Evolutionary conservation across 306 rosid species (phyloP), one percentile per base, ranked within the genome.

Genomic region (Fragaria vesca): DNA sequence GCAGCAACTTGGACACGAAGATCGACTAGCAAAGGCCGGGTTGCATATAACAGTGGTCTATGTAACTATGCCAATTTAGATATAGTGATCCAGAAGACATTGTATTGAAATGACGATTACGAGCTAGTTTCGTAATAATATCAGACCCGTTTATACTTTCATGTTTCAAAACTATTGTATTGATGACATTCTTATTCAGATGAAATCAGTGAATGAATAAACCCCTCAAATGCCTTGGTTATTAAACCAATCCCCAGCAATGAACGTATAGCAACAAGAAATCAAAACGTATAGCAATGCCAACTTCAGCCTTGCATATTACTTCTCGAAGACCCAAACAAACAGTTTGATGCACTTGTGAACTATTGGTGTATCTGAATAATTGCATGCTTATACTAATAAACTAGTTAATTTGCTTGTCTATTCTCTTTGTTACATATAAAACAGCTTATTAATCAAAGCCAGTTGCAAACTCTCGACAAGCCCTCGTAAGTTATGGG

Each of bases 401-500:
- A 32, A 57, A 21, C 18, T 8, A 74, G 38, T 38, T 9, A 74
- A 38, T 26, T 75, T 26, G 0, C 21, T 55, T 43, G 66, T 30
- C 26, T 48, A 71, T 52, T 74, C 18, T 17, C 70, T 15, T 32
- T 75, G 66, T 9, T 74, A 43, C 3, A 74, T 57, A 30, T 46
- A 58, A 38, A 58, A 40, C 38, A 58, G 43, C 20, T 42, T 8
- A 74, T 58, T 26, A 43, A 60, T n/a, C 28, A 74, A n/a, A 45
- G 51, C 68, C 58, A 73, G 72, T 74, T 80, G 76, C 70, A 57
- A 32, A 60, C 50, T 50, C 77, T 80, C 84, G 87, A 84, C 81
- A 84, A 76, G 15, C 71, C 71, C 54, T 76, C 78, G 81, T 62
- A 76, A 76, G 85, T 77, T 54, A 77, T 54, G 85, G 50, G 81